Evolutionary conservation across 2,329 filamentous ascomycete genomes (phyloP).

Genomic region (Ustilaginoidea virens): DNA sequence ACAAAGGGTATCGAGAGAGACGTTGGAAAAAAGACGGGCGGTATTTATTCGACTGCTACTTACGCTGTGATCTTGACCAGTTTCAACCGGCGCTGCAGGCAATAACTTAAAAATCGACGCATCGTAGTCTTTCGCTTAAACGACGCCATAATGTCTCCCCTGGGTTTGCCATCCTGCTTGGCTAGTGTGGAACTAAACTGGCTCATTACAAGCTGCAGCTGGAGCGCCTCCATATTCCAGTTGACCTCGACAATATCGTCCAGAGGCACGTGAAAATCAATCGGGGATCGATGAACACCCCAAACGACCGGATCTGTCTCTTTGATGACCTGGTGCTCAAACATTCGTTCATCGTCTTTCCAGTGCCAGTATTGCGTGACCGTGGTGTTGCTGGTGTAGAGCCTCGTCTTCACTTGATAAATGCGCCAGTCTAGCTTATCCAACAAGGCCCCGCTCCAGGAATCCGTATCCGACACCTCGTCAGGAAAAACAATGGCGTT

Average conservation of each 20-base stretch:
- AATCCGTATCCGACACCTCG: slow-evolving; percentile 37
- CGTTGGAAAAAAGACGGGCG: too few species aligned
- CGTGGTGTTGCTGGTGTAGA: slow-evolving; percentile 27
- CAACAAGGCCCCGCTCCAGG: slow-evolving; percentile 28
- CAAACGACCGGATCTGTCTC: slow-evolving; percentile 27
- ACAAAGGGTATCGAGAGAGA: too few species aligned
- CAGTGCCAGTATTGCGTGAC: slow-evolving; percentile 44
- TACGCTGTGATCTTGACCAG: slow-evolving; percentile 25
- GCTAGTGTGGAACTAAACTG: slow-evolving; percentile 12
- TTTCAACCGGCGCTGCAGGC: slow-evolving; percentile 25
- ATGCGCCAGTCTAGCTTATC: slow-evolving; percentile 34
- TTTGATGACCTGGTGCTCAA: slow-evolving; percentile 39
- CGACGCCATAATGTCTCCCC: slow-evolving; percentile 32
- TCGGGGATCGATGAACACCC: slow-evolving; percentile 33
- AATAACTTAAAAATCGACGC: slow-evolving; percentile 33
- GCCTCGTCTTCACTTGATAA: slow-evolving; percentile 33
- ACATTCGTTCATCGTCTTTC: slow-evolving; percentile 21
- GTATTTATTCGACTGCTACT: slow-evolving; percentile 10
- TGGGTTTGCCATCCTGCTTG: slow-evolving; percentile 16
- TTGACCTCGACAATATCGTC: slow-evolving; percentile 29
- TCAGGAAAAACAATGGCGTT: slow-evolving; percentile 26
- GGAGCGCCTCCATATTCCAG: slow-evolving; percentile 26
- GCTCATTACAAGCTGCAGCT: slow-evolving; percentile 25
- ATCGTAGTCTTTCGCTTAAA: slow-evolving; percentile 39
- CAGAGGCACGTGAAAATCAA: slow-evolving; percentile 33